Evolutionary conservation across 129 eudicot genomes (phyloP), one percentile per base, ranked within the genome.

Genomic region (Flaveria bidentis): DNA sequence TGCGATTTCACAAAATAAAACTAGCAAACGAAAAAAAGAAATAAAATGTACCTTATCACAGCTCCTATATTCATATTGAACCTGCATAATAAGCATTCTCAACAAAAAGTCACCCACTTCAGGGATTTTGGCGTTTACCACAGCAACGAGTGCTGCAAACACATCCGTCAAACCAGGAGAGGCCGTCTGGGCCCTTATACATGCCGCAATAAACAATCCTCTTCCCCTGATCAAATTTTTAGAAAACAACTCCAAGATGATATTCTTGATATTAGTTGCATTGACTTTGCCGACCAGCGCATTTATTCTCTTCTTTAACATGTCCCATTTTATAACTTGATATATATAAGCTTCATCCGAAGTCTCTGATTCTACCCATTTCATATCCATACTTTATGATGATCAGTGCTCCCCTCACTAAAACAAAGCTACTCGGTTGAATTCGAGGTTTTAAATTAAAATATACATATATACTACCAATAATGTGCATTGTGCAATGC

Each of bases 181-280:
- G 6, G 97, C 99, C 99, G 87, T 88, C 62, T 94, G 99, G 9
- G 97, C 87, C 88, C 91, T 94, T 88, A 94, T 89, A 80, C 99
- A 94, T 4, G 99, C 96, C 86, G 72, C 99, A 94, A 61, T 33
- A 33, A 91, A 94, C 17, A 94, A 56, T n/a, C 99, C 97, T 62
- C 96, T 84, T 52, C 99, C 99, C 50, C 99, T 69, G 20, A 94
- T 91, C 71, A 94, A 49, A 78, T 94, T 91, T 76, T 91, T 96
- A 18, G 86, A 87, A 79, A 94, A 89, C 46, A 94, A 52, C 75
- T 94, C 97, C 0, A 93, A 93, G 23, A 94, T 89, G 3, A 94
- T 94, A 44, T 91, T 87, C 79, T 91, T 94, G 17, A 87, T 81
- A 67, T 95, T 95, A 4, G 89, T 89, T 0, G 94, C 88, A 67